Conservation (phyloP, 2,329 filamentous ascomycete genomes). For the Thelonectria rubi region DNA sequence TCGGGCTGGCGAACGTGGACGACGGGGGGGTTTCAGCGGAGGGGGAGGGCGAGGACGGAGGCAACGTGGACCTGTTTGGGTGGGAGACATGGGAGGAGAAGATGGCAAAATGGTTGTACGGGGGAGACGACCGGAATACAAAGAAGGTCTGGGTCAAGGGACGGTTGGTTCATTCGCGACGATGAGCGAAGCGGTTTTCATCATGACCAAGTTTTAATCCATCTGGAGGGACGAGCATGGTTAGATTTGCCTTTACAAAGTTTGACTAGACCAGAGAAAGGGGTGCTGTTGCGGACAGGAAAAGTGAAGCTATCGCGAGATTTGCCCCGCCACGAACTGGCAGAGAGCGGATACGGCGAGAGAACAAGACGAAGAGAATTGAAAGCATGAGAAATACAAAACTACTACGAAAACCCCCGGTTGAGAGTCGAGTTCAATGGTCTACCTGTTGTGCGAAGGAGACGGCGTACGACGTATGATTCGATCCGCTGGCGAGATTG, state of each 20-base stretch:
- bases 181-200: constrained; percentile 3
- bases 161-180: constrained; percentile 74
- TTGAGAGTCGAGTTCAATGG: no score
- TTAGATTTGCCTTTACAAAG: neutral
- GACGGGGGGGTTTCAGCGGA: constrained; percentile 46
- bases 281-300: no score
- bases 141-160: constrained; percentile 90
- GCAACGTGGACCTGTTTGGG: constrained; percentile 87
- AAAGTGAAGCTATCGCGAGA: no score
- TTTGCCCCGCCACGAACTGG: no score
- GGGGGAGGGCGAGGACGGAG: constrained; percentile 50
- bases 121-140: constrained; percentile 92
- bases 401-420: no score
- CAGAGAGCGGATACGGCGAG: no score
- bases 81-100: constrained; percentile 89
- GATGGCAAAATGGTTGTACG: constrained; percentile 94
- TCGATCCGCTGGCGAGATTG: no score
- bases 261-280: neutral
- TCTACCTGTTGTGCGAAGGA: no score
- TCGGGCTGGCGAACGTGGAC: constrained; percentile 67
- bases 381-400: no score
- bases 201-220: neutral
- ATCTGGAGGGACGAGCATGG: no score
- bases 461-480: no score
- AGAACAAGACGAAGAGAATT: no score